Evolutionary conservation across 768 basidiomycete genomes (phyloP).

Genomic region (Pleurotus platypus): DNA sequence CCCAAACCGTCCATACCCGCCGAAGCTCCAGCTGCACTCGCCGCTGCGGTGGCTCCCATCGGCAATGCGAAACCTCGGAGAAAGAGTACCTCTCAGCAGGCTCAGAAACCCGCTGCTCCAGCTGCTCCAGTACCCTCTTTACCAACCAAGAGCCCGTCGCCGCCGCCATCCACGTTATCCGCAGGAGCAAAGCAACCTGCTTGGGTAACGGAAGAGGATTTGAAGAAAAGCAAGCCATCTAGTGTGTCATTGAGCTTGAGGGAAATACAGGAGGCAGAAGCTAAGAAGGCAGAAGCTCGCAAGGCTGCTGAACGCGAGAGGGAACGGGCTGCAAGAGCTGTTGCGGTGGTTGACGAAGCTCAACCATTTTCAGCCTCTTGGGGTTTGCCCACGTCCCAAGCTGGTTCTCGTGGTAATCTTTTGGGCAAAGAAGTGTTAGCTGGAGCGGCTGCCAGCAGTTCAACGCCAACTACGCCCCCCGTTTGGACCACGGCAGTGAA

Average conservation of each 20-base stretch:
- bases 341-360: conserved; percentile 47
- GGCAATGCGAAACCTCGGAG: conserved; percentile 13
- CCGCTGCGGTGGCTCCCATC: neutral
- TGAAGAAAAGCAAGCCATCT: conserved; percentile 46
- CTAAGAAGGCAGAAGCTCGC: conserved; percentile 71
- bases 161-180: conserved; percentile 17
- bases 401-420: conserved; percentile 43
- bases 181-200: conserved; percentile 25
- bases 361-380: conserved; percentile 72
- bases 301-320: conserved; percentile 74
- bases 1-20: neutral
- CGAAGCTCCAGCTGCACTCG: conserved; percentile 14
- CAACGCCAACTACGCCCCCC: conserved; percentile 28
- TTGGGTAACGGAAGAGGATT: conserved; percentile 71
- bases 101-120: conserved; percentile 12
- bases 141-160: conserved; percentile 16
- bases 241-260: conserved; percentile 65
- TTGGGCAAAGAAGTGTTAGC: conserved; percentile 41
- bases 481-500: conserved; percentile 76
- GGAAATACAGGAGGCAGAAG: conserved; percentile 94
- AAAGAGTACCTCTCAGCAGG: conserved; percentile 13
- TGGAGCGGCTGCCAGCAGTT: conserved; percentile 14
- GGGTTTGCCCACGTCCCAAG: conserved; percentile 85
- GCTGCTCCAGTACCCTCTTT: conserved; percentile 14
- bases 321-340: conserved; percentile 53